These are phyloP conservation scores for Erodium trifolium DNA, from an alignment of 441 rosid species.

Conservation along the genomic window DNA sequence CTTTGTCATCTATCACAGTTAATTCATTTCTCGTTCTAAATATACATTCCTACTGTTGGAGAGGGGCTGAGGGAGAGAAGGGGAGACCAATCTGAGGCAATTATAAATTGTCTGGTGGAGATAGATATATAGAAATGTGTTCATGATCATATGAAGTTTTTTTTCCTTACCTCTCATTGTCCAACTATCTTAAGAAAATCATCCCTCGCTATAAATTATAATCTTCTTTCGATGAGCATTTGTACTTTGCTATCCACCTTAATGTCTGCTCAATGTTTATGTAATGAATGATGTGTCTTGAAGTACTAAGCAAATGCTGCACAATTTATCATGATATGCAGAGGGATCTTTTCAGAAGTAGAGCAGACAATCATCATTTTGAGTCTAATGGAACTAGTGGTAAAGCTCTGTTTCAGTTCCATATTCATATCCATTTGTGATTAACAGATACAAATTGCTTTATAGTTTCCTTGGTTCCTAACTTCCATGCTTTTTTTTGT, in stretches of 20 bases:
- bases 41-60: no score
- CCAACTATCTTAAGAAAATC: no score
- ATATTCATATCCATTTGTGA: slow-evolving; percentile 6
- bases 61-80: no score
- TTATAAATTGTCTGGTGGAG: no score
- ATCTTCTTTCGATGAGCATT: neutral
- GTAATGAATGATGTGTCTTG: slow-evolving; percentile 4
- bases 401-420: slow-evolving; percentile 24
- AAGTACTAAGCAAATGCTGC: slow-evolving; percentile 12
- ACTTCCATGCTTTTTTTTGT: slow-evolving; percentile 18
- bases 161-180: no score
- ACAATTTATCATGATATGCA: slow-evolving; percentile 28
- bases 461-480: slow-evolving; percentile 16
- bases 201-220: neutral
- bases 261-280: neutral
- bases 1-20: no score
- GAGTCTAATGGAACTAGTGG: slow-evolving; percentile 37
- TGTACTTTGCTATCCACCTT: neutral
- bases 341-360: slow-evolving; percentile 75
- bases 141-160: no score
- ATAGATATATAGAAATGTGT: no score
- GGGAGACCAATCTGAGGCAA: no score
- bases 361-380: slow-evolving; percentile 44
- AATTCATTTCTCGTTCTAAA: no score
- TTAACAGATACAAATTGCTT: slow-evolving; percentile 7